These are phyloP conservation scores for Cercospora sp. DNA, from an alignment of 2,329 filamentous ascomycete species.

Conservation along the genomic window DNA sequence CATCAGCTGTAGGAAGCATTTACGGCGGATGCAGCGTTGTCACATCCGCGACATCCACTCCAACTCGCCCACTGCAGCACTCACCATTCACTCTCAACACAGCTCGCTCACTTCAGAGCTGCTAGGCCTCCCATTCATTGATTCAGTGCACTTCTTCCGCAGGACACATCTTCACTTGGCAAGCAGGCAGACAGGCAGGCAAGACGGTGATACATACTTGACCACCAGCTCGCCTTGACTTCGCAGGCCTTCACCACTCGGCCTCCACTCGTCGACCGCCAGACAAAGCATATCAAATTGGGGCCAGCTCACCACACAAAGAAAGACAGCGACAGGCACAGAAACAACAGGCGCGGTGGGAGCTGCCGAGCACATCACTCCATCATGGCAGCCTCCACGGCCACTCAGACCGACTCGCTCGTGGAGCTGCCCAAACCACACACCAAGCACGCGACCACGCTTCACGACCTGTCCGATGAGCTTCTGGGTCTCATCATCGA, in stretches of 20 bases:
- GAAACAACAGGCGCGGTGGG: not conserved
- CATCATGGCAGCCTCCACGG: constrained; percentile 26
- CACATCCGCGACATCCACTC: not conserved
- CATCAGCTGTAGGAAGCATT: not conserved
- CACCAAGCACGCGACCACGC: constrained; percentile 19
- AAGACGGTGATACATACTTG: not conserved
- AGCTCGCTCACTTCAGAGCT: not conserved
- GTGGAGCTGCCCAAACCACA: constrained; percentile 1
- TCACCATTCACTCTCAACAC: not conserved
- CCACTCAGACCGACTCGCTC: constrained; percentile 24
- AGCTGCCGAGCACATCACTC: not conserved
- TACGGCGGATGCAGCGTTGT: not conserved
- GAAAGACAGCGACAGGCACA: not conserved
- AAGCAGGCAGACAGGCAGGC: not conserved
- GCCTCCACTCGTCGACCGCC: not conserved
- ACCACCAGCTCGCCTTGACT: not conserved
- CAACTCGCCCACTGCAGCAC: not conserved
- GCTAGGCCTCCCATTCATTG: not conserved
- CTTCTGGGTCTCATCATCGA: constrained; percentile 32
- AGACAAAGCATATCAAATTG: not conserved
- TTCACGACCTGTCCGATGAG: constrained; percentile 30
- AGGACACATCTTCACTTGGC: not conserved
- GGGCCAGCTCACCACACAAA: not conserved
- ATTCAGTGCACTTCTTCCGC: not conserved
- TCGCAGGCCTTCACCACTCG: not conserved